Base-by-base conservation (phyloP, 1,284 basidiomycete genomes). In the Wallemia hederae region DNA sequence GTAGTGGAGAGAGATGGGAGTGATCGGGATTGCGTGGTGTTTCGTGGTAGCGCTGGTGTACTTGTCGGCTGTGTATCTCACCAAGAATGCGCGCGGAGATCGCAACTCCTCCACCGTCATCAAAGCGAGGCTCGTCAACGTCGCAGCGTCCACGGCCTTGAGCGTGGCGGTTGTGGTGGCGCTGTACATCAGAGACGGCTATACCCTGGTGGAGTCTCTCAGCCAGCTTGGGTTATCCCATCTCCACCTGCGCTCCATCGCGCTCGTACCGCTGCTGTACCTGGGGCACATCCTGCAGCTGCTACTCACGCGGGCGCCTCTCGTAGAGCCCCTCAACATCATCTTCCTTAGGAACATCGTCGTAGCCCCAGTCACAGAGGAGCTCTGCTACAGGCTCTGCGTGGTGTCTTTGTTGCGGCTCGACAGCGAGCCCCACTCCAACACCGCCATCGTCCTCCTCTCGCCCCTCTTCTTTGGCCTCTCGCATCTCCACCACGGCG, bases 1-100 rank as follows among this genome's bases (percentile, higher is more conserved):
- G 55, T 63, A 61, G 58, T 60, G 62, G 1, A 49, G 39, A 17
- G n/a, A 49, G 11, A 17, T 17, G 14, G 3, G 39, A 9, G 5
- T 49, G 22, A 49, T 22, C n/a, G 14, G 39, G 5, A 3, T 49
- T 7, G 14, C 22, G n/a, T 17, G 11, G 11, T 49, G n/a, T 49
- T 49, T 31, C 7, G 7, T 31, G 17, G 17, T 17, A 31, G 7
- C 29, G 17, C 7, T 31, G 7, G 17, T 31, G 7, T 31, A 31
- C 17, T 31, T 31, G 17, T 31, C 29, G 7, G 7, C 29, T 7
- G 29, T 31, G 7, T 31, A 31, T 17, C 17, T 31, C 17, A 31
- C 29, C 7, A 17, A 17, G 29, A 31, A 31, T 31, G 7, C 29
- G 17, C 7, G 29, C 7, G 29, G 29, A 17, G 29, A 31, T 31